Conservation (phyloP, 768 basidiomycete species). For the Termitomyces sp. region DNA sequence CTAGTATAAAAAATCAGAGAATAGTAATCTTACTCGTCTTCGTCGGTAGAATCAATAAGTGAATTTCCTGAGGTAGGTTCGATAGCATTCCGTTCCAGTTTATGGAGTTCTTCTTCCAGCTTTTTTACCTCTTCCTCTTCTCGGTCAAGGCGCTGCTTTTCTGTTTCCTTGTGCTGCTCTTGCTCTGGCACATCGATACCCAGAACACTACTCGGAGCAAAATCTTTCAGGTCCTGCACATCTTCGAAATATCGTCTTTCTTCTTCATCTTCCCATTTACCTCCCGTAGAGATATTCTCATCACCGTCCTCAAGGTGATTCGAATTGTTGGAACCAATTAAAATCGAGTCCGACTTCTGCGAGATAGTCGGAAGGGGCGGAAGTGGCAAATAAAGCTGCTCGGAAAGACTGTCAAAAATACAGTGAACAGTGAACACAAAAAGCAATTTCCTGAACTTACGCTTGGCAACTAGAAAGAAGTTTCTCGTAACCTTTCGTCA, state of each 20-base stretch:
- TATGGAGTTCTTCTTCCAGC: slow-evolving; percentile 74
- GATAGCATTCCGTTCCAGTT: slow-evolving; percentile 33
- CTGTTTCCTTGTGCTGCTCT: slow-evolving; percentile 46
- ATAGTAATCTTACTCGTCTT: slow-evolving; percentile 35
- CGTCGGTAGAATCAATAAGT: slow-evolving; percentile 21
- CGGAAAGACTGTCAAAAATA: slow-evolving; percentile 61
- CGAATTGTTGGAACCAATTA: slow-evolving; percentile 51
- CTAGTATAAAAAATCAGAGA: slow-evolving; percentile 14
- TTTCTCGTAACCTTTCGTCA: slow-evolving; percentile 95
- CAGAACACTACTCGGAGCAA: slow-evolving; percentile 83
- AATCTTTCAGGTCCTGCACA: slow-evolving; percentile 84
- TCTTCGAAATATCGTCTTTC: slow-evolving; percentile 93
- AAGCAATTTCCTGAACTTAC: slow-evolving; percentile 35
- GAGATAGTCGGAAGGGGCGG: slow-evolving; percentile 81
- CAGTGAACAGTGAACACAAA: background rate
- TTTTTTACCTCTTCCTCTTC: slow-evolving; percentile 70
- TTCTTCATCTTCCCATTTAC: slow-evolving; percentile 99
- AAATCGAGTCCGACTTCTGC: slow-evolving; percentile 77
- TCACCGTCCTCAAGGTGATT: slow-evolving; percentile 45
- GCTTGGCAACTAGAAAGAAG: slow-evolving; percentile 83
- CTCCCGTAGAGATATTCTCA: slow-evolving; percentile 49
- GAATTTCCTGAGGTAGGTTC: slow-evolving; percentile 6
- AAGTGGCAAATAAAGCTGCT: slow-evolving; percentile 78
- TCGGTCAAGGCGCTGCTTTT: slow-evolving; percentile 43
- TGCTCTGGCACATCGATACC: slow-evolving; percentile 56